phyloP scores from a whole-genome alignment of 1,284 basidiomycete species.

The Anthracocystis panici-leucophaei region DNA sequence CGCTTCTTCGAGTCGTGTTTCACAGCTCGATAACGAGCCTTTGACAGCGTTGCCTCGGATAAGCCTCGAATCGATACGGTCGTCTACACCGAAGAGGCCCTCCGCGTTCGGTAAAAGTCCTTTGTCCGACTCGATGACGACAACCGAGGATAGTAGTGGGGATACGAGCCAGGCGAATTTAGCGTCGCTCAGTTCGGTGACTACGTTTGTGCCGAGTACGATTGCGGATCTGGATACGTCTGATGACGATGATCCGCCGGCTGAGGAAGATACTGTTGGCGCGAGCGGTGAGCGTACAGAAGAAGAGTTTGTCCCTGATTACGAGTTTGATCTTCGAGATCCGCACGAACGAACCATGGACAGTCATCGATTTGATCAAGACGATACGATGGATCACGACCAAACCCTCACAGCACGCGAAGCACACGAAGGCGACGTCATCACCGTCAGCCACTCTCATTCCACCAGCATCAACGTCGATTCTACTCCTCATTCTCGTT shows the following conservation, averaged over 20 bases:
- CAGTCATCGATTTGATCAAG: background rate
- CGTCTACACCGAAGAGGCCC: constrained; percentile 25
- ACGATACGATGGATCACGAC: constrained; percentile 2
- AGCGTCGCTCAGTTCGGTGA: constrained; percentile 32
- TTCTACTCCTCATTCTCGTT: constrained; percentile 18
- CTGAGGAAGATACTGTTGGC: background rate
- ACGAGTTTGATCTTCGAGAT: constrained; percentile 38
- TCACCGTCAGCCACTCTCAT: constrained; percentile 37
- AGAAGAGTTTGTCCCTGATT: constrained; percentile 12
- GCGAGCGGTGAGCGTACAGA: background rate
- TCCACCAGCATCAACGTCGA: constrained; percentile 27
- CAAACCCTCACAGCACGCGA: constrained; percentile 19
- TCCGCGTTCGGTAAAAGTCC: constrained; percentile 4
- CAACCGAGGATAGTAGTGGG: constrained; percentile 2
- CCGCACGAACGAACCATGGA: constrained; percentile 25
- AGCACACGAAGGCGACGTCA: constrained; percentile 31
- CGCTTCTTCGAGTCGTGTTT: constrained; percentile 31
- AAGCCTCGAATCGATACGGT: constrained; percentile 12
- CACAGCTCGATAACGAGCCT: constrained; percentile 23
- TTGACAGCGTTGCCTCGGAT: constrained; percentile 21
- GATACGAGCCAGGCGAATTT: constrained; percentile 6
- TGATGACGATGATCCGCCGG: constrained; percentile 17
- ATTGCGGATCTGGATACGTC: constrained; percentile 6
- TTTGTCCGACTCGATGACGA: constrained; percentile 15
- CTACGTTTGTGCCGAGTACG: constrained; percentile 39